A percentile compares a stretch with the other conserved stretches of the same genome.
Conservation (phyloP, 169 alveolate species). For the Plasmodium billcollinsi region DNA sequence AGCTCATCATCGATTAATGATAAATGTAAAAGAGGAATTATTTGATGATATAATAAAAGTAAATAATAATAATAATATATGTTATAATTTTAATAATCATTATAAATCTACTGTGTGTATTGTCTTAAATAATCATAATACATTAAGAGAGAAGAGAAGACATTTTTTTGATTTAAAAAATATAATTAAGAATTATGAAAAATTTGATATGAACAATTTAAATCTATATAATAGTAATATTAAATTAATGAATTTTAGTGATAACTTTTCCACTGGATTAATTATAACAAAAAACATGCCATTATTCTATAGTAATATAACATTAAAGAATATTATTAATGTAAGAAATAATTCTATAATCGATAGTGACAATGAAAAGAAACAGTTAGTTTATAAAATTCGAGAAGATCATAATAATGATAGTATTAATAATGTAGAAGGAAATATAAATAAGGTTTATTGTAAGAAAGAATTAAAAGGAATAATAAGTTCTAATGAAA, state of each 20-base stretch:
- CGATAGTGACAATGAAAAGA: neutral
- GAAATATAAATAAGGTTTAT: neutral
- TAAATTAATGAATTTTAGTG: slow-evolving; percentile 1
- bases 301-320: neutral
- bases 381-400: neutral
- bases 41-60: slow-evolving; percentile 43
- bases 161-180: slow-evolving; percentile 46
- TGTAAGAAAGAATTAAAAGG: neutral
- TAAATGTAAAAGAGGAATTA: slow-evolving; percentile 64
- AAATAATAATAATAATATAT: slow-evolving; percentile 18
- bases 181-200: slow-evolving; percentile 18
- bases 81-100: slow-evolving; percentile 8
- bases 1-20: slow-evolving; percentile 66
- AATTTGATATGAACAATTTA: slow-evolving; percentile 21
- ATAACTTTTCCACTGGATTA: slow-evolving; percentile 28
- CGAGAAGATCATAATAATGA: neutral
- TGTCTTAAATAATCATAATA: slow-evolving; percentile 29
- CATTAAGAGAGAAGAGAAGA: slow-evolving; percentile 17
- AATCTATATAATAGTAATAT: slow-evolving; percentile 6
- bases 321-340: neutral
- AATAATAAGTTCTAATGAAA: neutral
- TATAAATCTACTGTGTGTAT: slow-evolving; percentile 19
- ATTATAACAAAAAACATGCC: slow-evolving; percentile 10
- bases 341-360: neutral
- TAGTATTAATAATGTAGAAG: neutral